Conservation (phyloP, 768 basidiomycete genomes). For the Floccularia luteovirens region DNA sequence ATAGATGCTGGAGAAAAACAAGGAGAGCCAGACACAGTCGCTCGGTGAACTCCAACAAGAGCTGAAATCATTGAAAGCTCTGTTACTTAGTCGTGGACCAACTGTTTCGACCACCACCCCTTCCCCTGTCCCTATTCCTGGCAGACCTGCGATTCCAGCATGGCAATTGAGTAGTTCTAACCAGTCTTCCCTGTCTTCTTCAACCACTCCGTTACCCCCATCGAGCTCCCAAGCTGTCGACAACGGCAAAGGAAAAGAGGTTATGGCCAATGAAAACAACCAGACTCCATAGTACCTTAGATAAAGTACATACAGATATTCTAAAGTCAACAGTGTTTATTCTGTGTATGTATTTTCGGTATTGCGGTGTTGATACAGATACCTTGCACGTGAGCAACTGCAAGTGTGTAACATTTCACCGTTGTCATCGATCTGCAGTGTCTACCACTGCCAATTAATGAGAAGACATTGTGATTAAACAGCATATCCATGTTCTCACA, state of each 20-base stretch:
- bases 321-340: background rate
- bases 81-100: conserved; percentile 71
- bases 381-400: background rate
- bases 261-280: conserved; percentile 14
- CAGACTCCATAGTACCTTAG: background rate
- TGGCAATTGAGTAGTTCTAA: conserved; percentile 72
- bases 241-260: conserved; percentile 58
- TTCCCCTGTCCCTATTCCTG: conserved; percentile 43
- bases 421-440: background rate
- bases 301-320: background rate
- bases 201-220: conserved; percentile 7
- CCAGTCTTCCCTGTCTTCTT: conserved; percentile 6
- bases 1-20: conserved; percentile 94
- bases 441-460: background rate
- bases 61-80: conserved; percentile 87
- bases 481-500: conserved; percentile 57
- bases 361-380: background rate
- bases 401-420: background rate
- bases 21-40: conserved; percentile 76
- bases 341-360: background rate
- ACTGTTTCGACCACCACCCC: conserved; percentile 37
- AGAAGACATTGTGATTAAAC: background rate
- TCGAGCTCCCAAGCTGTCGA: conserved; percentile 3
- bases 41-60: conserved; percentile 88
- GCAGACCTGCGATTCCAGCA: conserved; percentile 74